Base-by-base conservation (phyloP, 305 asterid genomes). In the Lippia alba region DNA sequence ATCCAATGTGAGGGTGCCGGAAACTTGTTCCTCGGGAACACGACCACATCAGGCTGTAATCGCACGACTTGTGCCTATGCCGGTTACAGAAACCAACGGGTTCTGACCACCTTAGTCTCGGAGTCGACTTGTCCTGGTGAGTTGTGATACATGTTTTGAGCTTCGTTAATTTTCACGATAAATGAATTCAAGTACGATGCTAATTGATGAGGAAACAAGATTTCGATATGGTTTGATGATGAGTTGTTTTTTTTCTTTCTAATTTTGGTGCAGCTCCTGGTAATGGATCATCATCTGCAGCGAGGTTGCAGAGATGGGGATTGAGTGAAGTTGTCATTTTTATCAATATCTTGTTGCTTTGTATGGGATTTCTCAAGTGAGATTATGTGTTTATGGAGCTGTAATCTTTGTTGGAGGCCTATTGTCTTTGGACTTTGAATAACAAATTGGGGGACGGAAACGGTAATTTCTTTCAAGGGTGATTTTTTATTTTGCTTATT, bases 41-140 rank as follows among this genome's bases (percentile, higher is more conserved):
- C 67, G 58, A 78, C 85, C 0, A 19, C 84, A 56, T 74, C 85
- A 2, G 81, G 81, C 34, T 89, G 96, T 62, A 82, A 77, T 53
- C 66, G 76, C 67, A 77, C 84, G 19, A 74, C 84, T 3, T 93
- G 97, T 64, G 69, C 89, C 45, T 93, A 93, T 63, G 72, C 89
- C 56, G 98, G 98, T 70, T 88, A 79, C 82, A 69, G 63, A 82
- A 71, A 65, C 77, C 73, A 56, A 73, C 72, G 75, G 10, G 72
- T 88, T 65, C 71, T 73, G 32, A 79, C 92, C 0, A 63, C 77
- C 12, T 14, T 76, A 61, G 71, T 63, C 49, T 4, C 51, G 12
- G 73, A 75, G 9, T 76, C 85, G 0, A 90, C 89, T 70, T 92
- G 98, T 72, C 84, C 91, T 41, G 90, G 97, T 89, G 44, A 60